Conservation (phyloP, 768 basidiomycete species). For the Rhodotorula paludigena region DNA sequence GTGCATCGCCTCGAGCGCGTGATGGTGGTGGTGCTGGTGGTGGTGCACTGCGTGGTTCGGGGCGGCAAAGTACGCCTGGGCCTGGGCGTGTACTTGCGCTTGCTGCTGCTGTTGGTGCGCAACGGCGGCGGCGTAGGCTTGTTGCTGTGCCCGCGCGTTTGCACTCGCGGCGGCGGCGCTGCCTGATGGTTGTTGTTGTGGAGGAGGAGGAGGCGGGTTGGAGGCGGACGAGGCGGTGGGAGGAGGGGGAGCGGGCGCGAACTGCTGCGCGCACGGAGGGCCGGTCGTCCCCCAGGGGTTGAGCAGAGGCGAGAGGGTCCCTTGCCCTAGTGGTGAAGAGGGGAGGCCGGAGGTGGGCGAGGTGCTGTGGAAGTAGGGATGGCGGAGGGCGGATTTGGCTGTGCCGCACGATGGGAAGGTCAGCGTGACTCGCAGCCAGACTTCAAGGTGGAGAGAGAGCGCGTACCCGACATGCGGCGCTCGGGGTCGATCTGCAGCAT, state of each 20-base stretch:
- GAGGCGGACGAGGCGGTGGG: no score
- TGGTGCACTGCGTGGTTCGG: no score
- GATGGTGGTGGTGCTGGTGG: not conserved
- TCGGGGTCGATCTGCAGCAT: conserved; percentile 38
- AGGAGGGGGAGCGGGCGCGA: no score
- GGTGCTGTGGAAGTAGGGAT: conserved; percentile 30
- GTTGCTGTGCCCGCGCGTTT: no score
- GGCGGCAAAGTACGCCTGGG: no score
- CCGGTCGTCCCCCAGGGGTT: conserved; percentile 24
- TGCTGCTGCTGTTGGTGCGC: no score
- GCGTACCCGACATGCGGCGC: conserved; percentile 34
- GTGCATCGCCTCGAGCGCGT: not conserved
- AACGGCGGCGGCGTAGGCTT: not conserved
- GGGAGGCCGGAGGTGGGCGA: not conserved
- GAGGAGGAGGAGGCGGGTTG: no score
- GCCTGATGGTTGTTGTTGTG: no score
- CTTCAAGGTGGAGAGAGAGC: not conserved
- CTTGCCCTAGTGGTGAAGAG: not conserved
- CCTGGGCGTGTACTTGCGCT: no score
- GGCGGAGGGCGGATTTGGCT: conserved; percentile 34
- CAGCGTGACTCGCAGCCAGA: no score
- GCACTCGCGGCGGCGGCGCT: no score
- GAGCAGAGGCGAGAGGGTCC: conserved; percentile 10
- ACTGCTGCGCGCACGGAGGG: not conserved
- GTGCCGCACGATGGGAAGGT: not conserved